Evolutionary conservation across 371 early-diverging fungal species (phyloP), one percentile per base, ranked within the genome.

Genomic region (Haplosporangium sp.): DNA sequence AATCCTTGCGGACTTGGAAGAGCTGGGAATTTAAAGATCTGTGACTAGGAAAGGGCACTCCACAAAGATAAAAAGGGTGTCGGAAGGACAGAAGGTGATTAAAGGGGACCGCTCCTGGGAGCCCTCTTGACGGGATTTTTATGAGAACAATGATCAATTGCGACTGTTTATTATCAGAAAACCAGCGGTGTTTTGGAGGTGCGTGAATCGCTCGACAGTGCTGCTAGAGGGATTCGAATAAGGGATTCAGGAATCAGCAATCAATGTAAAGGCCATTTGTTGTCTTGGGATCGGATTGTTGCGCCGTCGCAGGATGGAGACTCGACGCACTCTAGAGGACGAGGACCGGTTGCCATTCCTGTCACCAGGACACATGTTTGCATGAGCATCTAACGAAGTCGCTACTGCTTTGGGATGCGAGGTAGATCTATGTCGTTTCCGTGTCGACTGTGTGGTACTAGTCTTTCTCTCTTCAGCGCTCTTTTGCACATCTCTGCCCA

Each of bases 201-300:
- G 21, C 16, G 5, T n/a, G 46, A 10, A 18, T 51, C 21, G 18
- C 20, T 1, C 5, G 8, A 50, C 8, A 7, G 2, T n/a, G 8
- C 13, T 47, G 21, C 36, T 8, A 16, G 47, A 36, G 11, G 16
- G 12, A 48, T 50, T 50, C 20, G 41, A 21, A n/a, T 7, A 10
- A 23, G 48, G 7, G 37, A 29, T 16, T 10, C 38, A 36, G n/a
- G 20, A n/a, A 10, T 43, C 29, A 9, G 53, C 18, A 23, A 65
- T 23, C n/a, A 65, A 45, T 10, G 66, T 65, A 29, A 65, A 37
- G 7, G 66, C 66, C 66, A 65, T 41, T 29, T 65, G 66, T 8
- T 65, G 66, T 8, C 43, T 23, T 12, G 66, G 66, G 11, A 65
- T 65, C 21, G 51, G 66, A 29, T 58, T 65, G 23, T 65, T 43